Conservation (phyloP, 2,329 filamentous ascomycete genomes). For the Cladosporium sp. region DNA sequence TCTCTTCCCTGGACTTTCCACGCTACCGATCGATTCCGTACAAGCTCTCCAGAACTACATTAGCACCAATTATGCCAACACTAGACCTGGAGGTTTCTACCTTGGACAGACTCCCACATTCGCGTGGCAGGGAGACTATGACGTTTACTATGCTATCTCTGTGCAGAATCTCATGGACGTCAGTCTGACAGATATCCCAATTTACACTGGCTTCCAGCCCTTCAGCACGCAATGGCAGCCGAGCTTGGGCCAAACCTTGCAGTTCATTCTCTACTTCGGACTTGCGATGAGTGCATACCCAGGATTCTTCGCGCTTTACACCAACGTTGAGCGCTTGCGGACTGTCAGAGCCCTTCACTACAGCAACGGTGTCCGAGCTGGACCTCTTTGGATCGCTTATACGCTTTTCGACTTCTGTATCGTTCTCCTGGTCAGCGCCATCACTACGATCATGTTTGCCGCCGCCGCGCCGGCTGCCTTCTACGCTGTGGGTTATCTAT, state of each 20-base stretch:
- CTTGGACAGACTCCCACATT: conserved; percentile 60
- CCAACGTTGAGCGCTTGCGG: conserved; percentile 71
- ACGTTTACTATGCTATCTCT: conserved; percentile 63
- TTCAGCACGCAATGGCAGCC: conserved; percentile 72
- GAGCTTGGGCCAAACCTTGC: conserved; percentile 63
- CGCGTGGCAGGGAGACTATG: conserved; percentile 62
- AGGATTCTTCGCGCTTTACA: conserved; percentile 82
- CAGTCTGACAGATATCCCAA: conserved; percentile 61
- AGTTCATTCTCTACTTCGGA: conserved; percentile 75
- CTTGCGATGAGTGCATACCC: conserved; percentile 73
- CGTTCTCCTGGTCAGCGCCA: conserved; percentile 58
- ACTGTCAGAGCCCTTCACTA: conserved; percentile 83
- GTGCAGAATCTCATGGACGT: conserved; percentile 85
- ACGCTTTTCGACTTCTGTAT: conserved; percentile 72
- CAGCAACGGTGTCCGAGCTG: conserved; percentile 77
- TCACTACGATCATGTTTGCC: conserved; percentile 64
- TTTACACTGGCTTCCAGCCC: conserved; percentile 63
- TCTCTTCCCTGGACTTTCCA: conserved; percentile 21
- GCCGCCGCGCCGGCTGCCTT: conserved; percentile 57
- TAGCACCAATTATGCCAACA: conserved; percentile 54
- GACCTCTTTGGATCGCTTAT: conserved; percentile 82
- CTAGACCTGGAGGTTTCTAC: conserved; percentile 76
- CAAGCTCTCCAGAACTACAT: conserved; percentile 58
- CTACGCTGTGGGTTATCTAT: conserved; percentile 76
- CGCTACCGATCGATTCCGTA: conserved; percentile 44